Evolutionary conservation across 148 eudicot species (phyloP).

Genomic region (Hydrangea macrophylla): DNA sequence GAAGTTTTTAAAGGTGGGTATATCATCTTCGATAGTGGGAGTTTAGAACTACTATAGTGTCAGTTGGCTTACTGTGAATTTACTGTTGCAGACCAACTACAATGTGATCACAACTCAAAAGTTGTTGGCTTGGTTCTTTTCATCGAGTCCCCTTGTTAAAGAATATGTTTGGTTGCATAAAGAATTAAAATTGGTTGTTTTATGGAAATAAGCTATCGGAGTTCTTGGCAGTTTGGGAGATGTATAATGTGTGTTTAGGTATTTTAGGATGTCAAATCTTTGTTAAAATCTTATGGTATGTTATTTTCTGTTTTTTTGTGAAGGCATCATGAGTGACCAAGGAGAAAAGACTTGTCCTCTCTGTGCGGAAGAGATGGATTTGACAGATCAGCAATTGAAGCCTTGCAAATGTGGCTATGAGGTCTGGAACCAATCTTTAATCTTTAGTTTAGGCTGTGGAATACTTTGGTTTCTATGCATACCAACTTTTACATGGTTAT

Average conservation of each 20-base stretch:
- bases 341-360: slow-evolving; percentile 96
- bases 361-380: slow-evolving; percentile 98
- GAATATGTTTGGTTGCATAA: no score
- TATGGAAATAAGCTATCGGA: no score
- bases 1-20: no score
- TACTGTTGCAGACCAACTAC: neutral
- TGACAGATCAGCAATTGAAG: slow-evolving; percentile 96
- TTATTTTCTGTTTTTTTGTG: neutral
- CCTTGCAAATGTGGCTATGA: slow-evolving; percentile 98
- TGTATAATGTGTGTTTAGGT: neutral
- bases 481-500: no score
- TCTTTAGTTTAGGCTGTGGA: no score
- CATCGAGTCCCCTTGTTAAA: neutral
- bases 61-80: neutral
- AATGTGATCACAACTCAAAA: neutral
- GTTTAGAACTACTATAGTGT: neutral
- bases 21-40: neutral
- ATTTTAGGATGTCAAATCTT: no score
- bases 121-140: no score
- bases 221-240: neutral
- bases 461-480: no score
- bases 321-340: slow-evolving; percentile 77
- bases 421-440: slow-evolving; percentile 31
- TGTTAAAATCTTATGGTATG: neutral
- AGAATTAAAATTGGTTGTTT: no score